These are phyloP conservation scores for Neodidymelliopsis sp. DNA, from an alignment of 2,329 filamentous ascomycete species.

Conservation along the genomic window DNA sequence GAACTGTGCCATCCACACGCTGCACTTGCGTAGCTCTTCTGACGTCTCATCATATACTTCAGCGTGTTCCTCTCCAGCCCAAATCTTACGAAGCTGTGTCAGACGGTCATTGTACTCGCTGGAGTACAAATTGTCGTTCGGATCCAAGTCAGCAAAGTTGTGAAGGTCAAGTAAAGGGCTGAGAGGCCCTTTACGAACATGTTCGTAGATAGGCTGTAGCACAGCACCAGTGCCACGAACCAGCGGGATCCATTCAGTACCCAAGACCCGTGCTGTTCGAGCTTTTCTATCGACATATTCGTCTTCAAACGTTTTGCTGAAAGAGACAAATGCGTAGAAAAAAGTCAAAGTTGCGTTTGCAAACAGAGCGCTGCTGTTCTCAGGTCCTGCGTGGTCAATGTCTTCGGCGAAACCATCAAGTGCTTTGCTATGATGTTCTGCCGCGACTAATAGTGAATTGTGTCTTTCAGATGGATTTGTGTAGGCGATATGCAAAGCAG, in stretches of 20 bases:
- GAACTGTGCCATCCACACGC: conserved; percentile 20
- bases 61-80: conserved; percentile 10
- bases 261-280: conserved; percentile 21
- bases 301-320: conserved; percentile 11
- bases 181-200: conserved; percentile 20
- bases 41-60: conserved; percentile 19
- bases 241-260: conserved; percentile 28
- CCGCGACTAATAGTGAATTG: conserved; percentile 9
- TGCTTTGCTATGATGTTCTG: conserved; percentile 20
- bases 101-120: conserved; percentile 10
- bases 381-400: conserved; percentile 6
- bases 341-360: conserved; percentile 22
- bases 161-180: conserved; percentile 8
- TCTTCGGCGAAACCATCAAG: conserved; percentile 22
- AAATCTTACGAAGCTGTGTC: conserved; percentile 10
- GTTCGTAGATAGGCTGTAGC: conserved; percentile 8
- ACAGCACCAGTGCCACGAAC: conserved; percentile 20
- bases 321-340: conserved; percentile 24
- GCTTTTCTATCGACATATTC: background rate
- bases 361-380: conserved; percentile 24
- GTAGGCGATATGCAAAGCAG: conserved; percentile 27
- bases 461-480: conserved; percentile 12
- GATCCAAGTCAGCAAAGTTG: conserved; percentile 19
- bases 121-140: background rate
- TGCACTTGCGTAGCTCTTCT: conserved; percentile 8